Percentiles rank a stretch among this genome's conserved stretches.
These are phyloP conservation scores for Chaetoceros muelleri DNA, from an alignment of 108 stramenopile genomes.

Conservation along the genomic window DNA sequence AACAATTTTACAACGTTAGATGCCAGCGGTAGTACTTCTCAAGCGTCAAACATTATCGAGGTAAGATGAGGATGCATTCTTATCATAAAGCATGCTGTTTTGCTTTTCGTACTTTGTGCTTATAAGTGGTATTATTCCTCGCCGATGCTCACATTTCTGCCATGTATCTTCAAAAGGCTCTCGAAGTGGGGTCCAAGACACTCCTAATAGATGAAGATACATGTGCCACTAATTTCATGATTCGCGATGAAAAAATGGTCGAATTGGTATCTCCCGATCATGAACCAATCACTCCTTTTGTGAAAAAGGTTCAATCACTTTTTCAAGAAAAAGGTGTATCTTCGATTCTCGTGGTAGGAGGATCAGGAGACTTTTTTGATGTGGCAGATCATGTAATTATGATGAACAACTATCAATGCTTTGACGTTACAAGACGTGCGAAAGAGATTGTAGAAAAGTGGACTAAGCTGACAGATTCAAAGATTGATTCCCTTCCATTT, in stretches of 20 bases:
- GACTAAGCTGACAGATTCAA: constrained; percentile 7
- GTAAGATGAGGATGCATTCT: constrained; percentile 26
- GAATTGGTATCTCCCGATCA: constrained; percentile 81
- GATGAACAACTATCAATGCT: constrained; percentile 83
- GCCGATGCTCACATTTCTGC: no score
- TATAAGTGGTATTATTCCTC: no score
- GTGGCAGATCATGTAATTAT: constrained; percentile 86
- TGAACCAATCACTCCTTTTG: constrained; percentile 95
- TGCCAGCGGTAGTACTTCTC: constrained; percentile 89
- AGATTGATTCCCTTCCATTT: constrained; percentile 27
- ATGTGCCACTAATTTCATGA: constrained; percentile 91
- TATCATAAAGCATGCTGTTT: neutral
- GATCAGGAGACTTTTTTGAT: constrained; percentile 92
- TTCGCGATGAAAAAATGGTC: constrained; percentile 91
- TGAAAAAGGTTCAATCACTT: constrained; percentile 73
- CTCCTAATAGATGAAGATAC: constrained; percentile 96
- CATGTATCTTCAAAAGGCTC: constrained; percentile 43
- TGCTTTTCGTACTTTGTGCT: constrained; percentile 1
- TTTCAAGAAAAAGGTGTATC: constrained; percentile 68
- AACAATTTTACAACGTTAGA: constrained; percentile 71
- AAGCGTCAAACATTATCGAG: constrained; percentile 91
- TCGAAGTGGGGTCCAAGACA: constrained; percentile 78
- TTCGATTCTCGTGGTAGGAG: constrained; percentile 87
- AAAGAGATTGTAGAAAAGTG: constrained; percentile 57
- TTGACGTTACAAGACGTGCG: constrained; percentile 75